phyloP scores from a whole-genome alignment of 1,284 basidiomycete genomes.

The Apiotrichum sp. region DNA sequence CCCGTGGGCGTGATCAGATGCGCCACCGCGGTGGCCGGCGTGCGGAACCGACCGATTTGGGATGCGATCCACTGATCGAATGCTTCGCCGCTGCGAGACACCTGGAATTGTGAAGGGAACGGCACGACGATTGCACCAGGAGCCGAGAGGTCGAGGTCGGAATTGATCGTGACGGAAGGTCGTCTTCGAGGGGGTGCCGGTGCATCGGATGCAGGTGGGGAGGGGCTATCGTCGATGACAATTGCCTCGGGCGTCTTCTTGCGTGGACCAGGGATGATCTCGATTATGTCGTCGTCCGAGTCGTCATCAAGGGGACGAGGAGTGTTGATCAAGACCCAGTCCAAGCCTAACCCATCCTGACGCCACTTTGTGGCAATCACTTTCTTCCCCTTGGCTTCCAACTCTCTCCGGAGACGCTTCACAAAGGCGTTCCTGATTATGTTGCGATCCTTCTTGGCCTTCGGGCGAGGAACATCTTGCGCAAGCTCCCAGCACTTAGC shows the following conservation, averaged over 20 bases:
- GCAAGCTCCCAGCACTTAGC: neutral
- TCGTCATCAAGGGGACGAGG: neutral
- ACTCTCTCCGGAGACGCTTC: neutral
- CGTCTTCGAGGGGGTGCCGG: no score
- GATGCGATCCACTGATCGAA: neutral
- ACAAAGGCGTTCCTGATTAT: neutral
- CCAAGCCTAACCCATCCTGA: slow-evolving; percentile 1
- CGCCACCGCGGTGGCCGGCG: neutral
- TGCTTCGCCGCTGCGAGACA: neutral
- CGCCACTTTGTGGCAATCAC: slow-evolving; percentile 2
- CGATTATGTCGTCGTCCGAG: slow-evolving; percentile 1
- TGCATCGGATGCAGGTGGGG: neutral
- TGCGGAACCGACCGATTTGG: neutral
- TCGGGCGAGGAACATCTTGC: neutral
- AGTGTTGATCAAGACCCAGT: neutral
- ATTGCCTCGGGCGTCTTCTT: neutral
- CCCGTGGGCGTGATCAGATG: neutral
- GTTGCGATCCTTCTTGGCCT: neutral
- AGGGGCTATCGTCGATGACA: neutral
- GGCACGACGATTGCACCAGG: neutral
- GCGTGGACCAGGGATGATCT: neutral
- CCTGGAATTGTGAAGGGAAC: neutral
- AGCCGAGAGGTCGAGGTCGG: no score
- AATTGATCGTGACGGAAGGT: no score
- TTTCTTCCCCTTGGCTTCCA: neutral